Percentiles rank a stretch among this genome's conserved stretches.
Conservation (phyloP, 108 stramenopile species). For the Nitzschia palea region DNA sequence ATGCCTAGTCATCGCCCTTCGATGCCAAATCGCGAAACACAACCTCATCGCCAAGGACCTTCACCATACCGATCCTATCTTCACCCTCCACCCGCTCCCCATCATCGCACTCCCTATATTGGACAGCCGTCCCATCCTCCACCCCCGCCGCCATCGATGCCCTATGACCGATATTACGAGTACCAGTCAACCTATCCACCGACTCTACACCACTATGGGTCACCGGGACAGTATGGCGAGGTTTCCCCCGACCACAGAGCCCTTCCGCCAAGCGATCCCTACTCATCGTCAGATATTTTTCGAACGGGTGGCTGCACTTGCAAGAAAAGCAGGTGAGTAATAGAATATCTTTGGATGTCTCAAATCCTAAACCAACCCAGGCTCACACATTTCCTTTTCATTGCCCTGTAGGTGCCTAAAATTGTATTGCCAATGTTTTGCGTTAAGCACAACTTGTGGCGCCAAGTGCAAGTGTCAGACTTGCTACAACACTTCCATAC, state of each 20-base stretch:
- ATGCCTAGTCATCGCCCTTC: neutral
- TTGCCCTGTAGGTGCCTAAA: slow-evolving; percentile 69
- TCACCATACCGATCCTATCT: neutral
- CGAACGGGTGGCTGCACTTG: slow-evolving; percentile 31
- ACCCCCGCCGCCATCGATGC: neutral
- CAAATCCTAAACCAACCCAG: neutral
- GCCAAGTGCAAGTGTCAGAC: slow-evolving; percentile 66
- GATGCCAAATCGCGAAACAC: neutral
- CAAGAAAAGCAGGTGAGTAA: slow-evolving; percentile 39
- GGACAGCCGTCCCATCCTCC: neutral
- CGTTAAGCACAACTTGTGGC: slow-evolving; percentile 60
- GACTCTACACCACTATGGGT: neutral
- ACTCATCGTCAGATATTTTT: slow-evolving; percentile 1
- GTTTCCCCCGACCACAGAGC: slow-evolving; percentile 9
- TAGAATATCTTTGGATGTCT: neutral
- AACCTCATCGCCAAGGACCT: neutral
- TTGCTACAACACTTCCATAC: slow-evolving; percentile 66
- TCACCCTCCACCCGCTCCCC: slow-evolving; percentile 4
- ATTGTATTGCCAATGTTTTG: slow-evolving; percentile 90
- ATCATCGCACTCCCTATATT: neutral
- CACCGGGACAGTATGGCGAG: neutral
- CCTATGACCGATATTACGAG: slow-evolving; percentile 11
- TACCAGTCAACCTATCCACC: slow-evolving; percentile 9
- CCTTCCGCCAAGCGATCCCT: neutral
- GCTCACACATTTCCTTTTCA: slow-evolving; percentile 6